Base-by-base conservation (phyloP, 2,329 filamentous ascomycete species). In the Fusarium sp. region DNA sequence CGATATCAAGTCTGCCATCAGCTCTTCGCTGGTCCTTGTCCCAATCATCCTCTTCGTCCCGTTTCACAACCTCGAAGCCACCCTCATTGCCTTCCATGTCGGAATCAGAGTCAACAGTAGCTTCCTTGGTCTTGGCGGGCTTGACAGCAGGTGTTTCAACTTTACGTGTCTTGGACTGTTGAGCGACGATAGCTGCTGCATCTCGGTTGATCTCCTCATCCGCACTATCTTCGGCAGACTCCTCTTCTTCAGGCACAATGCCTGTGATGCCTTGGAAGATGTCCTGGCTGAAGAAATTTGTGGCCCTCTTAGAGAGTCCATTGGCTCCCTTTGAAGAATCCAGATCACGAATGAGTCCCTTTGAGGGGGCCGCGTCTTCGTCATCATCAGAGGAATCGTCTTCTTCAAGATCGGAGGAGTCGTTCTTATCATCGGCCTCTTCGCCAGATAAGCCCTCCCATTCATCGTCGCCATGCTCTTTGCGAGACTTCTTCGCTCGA, bases 211-310 rank as follows among this genome's bases (percentile, higher is more conserved):
- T 47, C 18, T 78, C 70, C 15, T 80, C 81, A 38, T 81, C 74
- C 13, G 45, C 65, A 8, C 65, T 73, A 2, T 76, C 74, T 7
- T 75, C 74, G 1, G 51, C 69, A 15, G 57, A 66, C 3, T 74
- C 79, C 16, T 76, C 76, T 11, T 71, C 18, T 56, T 88, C 84
- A 20, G 89, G 89, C 4, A 91, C 82, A 22, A 91, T 80, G 0
- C 88, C 92, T 24, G 89, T 88, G 57, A 98, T 90, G 41, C 90
- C 93, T 72, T 94, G 90, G 84, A 99, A 99, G 43, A 99, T 91
- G 72, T 98, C 94, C 78, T 98, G 95, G 74, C 92, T 92, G 79
- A 99, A 99, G 82, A 99, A 99, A 65, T 91, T 87, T 12, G 91
- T 88, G 11, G 96, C 96, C 69, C 94, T 89, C 57, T 75, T 75